These are phyloP conservation scores for Kwoniella shivajii DNA, from an alignment of 1,284 basidiomycete genomes.

Conservation along the genomic window DNA sequence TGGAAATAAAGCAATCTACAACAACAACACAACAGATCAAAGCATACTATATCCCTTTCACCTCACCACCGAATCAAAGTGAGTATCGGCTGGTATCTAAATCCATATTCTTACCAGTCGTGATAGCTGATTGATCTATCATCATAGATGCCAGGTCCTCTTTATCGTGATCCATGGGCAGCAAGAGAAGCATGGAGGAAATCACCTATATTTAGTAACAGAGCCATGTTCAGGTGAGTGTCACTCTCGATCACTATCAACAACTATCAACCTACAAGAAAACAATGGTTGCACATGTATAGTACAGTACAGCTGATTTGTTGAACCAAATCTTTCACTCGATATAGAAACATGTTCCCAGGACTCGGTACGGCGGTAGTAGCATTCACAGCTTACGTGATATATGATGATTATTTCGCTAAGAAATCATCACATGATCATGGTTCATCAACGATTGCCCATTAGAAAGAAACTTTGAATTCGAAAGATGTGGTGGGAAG, in stretches of 20 bases:
- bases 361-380: slow-evolving; percentile 89
- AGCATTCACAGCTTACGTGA: slow-evolving; percentile 86
- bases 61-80: background rate
- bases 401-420: slow-evolving; percentile 66
- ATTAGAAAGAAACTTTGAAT: too few species aligned
- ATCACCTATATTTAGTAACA: slow-evolving; percentile 79
- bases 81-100: background rate
- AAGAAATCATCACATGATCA: slow-evolving; percentile 32
- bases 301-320: background rate
- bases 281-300: background rate
- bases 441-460: slow-evolving; percentile 16
- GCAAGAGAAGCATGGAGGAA: slow-evolving; percentile 92
- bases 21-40: too few species aligned
- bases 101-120: background rate
- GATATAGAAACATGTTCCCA: slow-evolving; percentile 72
- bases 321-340: background rate
- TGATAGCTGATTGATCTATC: background rate
- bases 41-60: too few species aligned
- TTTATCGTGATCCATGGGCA: slow-evolving; percentile 92
- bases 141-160: slow-evolving; percentile 56
- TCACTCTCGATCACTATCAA: background rate
- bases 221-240: slow-evolving; percentile 68
- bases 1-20: too few species aligned
- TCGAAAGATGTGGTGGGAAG: too few species aligned
- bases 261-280: background rate